Percentiles rank a stretch among this genome's conserved stretches.
Conservation (phyloP, 805 yeast species). For the Candida tallmaniae region DNA sequence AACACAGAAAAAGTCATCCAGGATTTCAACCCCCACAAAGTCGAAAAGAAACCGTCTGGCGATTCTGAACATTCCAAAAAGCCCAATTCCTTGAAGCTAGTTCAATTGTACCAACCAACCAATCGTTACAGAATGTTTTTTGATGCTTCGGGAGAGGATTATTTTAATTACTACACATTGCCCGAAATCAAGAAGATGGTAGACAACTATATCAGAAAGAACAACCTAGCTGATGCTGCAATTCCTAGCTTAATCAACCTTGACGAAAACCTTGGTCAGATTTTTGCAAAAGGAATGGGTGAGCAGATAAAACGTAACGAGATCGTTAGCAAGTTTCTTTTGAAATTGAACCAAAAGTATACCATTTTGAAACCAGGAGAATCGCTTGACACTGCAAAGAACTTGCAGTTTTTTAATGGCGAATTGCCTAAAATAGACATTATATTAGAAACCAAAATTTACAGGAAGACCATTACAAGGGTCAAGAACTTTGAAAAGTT, state of each 20-base stretch:
- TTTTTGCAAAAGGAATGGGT: slow-evolving; percentile 33
- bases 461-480: slow-evolving; percentile 75
- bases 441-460: slow-evolving; percentile 70
- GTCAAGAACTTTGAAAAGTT: slow-evolving; percentile 67
- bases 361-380: slow-evolving; percentile 47
- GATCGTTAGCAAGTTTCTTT: slow-evolving; percentile 41
- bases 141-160: slow-evolving; percentile 35
- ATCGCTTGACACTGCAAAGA: slow-evolving; percentile 12
- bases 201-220: slow-evolving; percentile 50
- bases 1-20: slow-evolving; percentile 44
- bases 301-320: slow-evolving; percentile 36
- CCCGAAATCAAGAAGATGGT: slow-evolving; percentile 52
- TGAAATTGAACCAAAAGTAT: slow-evolving; percentile 47
- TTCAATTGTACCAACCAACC: slow-evolving; percentile 56
- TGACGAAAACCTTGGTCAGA: slow-evolving; percentile 49
- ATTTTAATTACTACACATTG: slow-evolving; percentile 43
- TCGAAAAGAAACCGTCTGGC: slow-evolving; percentile 13
- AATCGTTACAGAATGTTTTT: slow-evolving; percentile 44
- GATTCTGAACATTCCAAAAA: slow-evolving; percentile 15
- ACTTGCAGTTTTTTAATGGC: slow-evolving; percentile 50
- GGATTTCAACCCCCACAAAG: slow-evolving; percentile 61
- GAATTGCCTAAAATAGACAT: slow-evolving; percentile 61
- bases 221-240: slow-evolving; percentile 46
- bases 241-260: slow-evolving; percentile 52
- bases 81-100: slow-evolving; percentile 23